Percentiles rank a stretch among this genome's conserved stretches.
phyloP scores from a whole-genome alignment of 2,329 filamentous ascomycete species.

The Rhinocladiella similis region DNA sequence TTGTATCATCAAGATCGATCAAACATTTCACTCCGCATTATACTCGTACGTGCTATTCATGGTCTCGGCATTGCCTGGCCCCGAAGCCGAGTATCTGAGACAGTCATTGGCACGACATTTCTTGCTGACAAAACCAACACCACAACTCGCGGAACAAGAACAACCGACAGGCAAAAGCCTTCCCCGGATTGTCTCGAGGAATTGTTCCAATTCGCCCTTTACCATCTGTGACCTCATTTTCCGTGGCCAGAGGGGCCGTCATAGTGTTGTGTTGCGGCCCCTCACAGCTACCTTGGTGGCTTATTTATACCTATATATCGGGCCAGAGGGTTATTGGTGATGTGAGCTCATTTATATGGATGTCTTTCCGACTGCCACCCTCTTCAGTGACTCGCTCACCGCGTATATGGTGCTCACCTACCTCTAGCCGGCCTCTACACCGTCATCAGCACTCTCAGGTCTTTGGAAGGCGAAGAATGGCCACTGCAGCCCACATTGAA shows the following conservation, averaged over 20 bases:
- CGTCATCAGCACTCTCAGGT: neutral
- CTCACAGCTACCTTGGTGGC: neutral
- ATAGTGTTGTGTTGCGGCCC: too few species aligned
- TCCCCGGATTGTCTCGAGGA: slow-evolving; percentile 7
- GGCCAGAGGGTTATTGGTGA: too few species aligned
- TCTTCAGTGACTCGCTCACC: neutral
- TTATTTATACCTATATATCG: neutral
- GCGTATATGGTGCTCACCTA: neutral
- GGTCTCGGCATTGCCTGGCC: too few species aligned
- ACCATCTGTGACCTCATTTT: slow-evolving; percentile 10
- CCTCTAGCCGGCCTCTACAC: neutral
- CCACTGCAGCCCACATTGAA: slow-evolving; percentile 48
- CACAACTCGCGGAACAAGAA: too few species aligned
- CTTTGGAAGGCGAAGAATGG: slow-evolving; percentile 39
- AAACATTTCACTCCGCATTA: too few species aligned
- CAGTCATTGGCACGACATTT: too few species aligned
- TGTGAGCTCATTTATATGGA: neutral
- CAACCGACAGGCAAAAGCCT: too few species aligned
- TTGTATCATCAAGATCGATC: too few species aligned
- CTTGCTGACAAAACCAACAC: too few species aligned
- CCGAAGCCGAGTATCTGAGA: too few species aligned
- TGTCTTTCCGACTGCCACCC: slow-evolving; percentile 8
- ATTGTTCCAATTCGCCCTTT: slow-evolving; percentile 3
- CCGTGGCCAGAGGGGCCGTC: neutral
- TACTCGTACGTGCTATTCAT: too few species aligned